Evolutionary conservation across 164 flowering plant species (phyloP).

Genomic region (Chimonanthus salicifolius): DNA sequence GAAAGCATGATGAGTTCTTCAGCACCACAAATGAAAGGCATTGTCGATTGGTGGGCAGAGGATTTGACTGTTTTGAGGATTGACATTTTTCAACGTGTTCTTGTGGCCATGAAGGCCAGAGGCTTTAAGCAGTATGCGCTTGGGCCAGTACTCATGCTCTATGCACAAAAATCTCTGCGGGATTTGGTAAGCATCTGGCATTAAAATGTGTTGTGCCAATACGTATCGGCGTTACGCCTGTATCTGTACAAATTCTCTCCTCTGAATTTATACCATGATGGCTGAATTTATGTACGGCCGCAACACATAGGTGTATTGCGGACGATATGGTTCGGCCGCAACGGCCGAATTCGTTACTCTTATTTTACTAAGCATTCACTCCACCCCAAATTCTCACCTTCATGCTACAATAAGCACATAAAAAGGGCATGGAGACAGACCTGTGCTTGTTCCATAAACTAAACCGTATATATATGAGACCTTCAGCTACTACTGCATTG

Average conservation of each 20-base stretch:
- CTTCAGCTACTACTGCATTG: too few relatives aligned
- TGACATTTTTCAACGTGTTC: slow-evolving; percentile 73
- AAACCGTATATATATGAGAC: too few relatives aligned
- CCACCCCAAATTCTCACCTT: neutral
- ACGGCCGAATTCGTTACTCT: too few relatives aligned
- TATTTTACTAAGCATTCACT: too few relatives aligned
- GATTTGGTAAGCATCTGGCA: slow-evolving; percentile 67
- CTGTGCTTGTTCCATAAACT: neutral
- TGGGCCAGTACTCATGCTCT: slow-evolving; percentile 85
- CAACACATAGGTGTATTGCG: too few relatives aligned
- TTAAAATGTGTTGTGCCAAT: neutral
- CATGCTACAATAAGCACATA: neutral
- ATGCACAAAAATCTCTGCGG: slow-evolving; percentile 87
- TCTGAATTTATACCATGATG: too few relatives aligned
- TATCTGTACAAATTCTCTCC: too few relatives aligned
- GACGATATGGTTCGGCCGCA: too few relatives aligned
- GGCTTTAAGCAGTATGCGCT: slow-evolving; percentile 75
- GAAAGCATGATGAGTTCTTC: slow-evolving; percentile 27
- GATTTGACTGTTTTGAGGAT: slow-evolving; percentile 69
- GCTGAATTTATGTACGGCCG: too few relatives aligned
- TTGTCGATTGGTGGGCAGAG: slow-evolving; percentile 97
- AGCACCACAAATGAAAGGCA: slow-evolving; percentile 30
- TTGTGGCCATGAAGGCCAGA: slow-evolving; percentile 82
- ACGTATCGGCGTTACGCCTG: too few relatives aligned
- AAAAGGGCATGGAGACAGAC: neutral